Percentiles rank a stretch among this genome's conserved stretches.
phyloP scores from a whole-genome alignment of 2,329 filamentous ascomycete species.

The Ambrosiella xylebori region DNA sequence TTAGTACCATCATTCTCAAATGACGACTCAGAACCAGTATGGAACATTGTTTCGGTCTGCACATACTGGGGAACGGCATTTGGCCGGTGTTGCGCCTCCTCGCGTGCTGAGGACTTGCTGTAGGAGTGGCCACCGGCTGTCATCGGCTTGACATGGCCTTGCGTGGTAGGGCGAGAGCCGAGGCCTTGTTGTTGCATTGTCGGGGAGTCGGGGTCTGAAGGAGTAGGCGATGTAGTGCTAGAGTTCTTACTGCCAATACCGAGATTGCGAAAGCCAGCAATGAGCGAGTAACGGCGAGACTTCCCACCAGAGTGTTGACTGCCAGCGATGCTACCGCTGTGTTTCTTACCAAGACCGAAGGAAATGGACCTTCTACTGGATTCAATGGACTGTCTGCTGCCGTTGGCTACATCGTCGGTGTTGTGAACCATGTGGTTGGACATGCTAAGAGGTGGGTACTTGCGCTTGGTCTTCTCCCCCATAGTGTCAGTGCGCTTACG shows the following conservation, averaged over 20 bases:
- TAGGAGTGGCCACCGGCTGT: slow-evolving; percentile 9
- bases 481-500: slow-evolving; percentile 32
- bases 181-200: slow-evolving; percentile 34
- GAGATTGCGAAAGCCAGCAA: slow-evolving; percentile 44
- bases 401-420: slow-evolving; percentile 25
- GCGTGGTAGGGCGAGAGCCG: not conserved
- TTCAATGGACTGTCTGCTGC: slow-evolving; percentile 47
- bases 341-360: slow-evolving; percentile 51
- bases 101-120: not conserved
- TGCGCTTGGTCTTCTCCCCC: slow-evolving; percentile 35
- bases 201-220: slow-evolving; percentile 32
- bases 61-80: slow-evolving; percentile 28
- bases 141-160: slow-evolving; percentile 8
- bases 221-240: slow-evolving; percentile 26
- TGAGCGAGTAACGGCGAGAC: slow-evolving; percentile 51
- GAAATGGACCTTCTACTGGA: slow-evolving; percentile 56
- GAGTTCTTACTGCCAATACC: slow-evolving; percentile 32
- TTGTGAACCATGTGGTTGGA: slow-evolving; percentile 28
- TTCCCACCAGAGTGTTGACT: slow-evolving; percentile 41
- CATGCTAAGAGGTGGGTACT: slow-evolving; percentile 87
- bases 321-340: slow-evolving; percentile 45
- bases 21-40: slow-evolving; percentile 37
- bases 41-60: slow-evolving; percentile 27
- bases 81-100: slow-evolving; percentile 16
- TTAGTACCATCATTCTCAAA: slow-evolving; percentile 22